Base-by-base conservation (phyloP, 139 green algal species). In the Raphidocelis subcapitata region DNA sequence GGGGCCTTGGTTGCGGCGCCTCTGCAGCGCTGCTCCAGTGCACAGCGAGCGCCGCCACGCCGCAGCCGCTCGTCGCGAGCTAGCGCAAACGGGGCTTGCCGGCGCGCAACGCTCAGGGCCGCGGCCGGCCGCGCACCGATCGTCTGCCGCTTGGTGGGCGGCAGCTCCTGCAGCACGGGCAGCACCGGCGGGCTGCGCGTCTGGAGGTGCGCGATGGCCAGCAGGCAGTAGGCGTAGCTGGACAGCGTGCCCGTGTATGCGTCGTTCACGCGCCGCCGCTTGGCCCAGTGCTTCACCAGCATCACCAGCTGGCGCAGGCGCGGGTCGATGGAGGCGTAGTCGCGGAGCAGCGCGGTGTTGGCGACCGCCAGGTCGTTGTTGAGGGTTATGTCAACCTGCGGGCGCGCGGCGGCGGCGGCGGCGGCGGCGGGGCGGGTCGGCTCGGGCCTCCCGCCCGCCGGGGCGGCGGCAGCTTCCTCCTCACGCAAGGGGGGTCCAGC, bases 241-340 rank as follows among this genome's bases (percentile, higher is more conserved):
- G 85, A 94, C 8, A 98, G 89, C 5, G 94, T 98, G 73, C 94
- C 93, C 21, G 84, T 79, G 80, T 97, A 97, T 1, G 90, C 82
- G 69, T 96, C 89, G 74, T 97, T 97, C 60, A 97, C 86, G 18
- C 71, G 55, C 14, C 93, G 82, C 52, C 74, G 70, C 82, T 95
- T 95, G 59, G 94, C 93, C 94, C 94, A 98, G 76, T 95, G 88
- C 91, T 98, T 98, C 65, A 97, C 87, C 28, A 97, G 52, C 36
- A 90, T 82, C 44, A 82, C 87, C 47, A 98, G 85, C 74, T 90
- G 82, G 0, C 83, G 65, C 63, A 98, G 79, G 15, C 94, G 79
- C 1, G 76, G 70, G 80, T 98, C 94, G 3, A 97, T 62, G 1
- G 67, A 56, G 29, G 73, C 79, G 75, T 98, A 98, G 70, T 90